Percentiles rank a stretch among this genome's conserved stretches.
These are phyloP conservation scores for Aureobasidium sp. DNA, from an alignment of 2,329 filamentous ascomycete genomes.

Conservation along the genomic window DNA sequence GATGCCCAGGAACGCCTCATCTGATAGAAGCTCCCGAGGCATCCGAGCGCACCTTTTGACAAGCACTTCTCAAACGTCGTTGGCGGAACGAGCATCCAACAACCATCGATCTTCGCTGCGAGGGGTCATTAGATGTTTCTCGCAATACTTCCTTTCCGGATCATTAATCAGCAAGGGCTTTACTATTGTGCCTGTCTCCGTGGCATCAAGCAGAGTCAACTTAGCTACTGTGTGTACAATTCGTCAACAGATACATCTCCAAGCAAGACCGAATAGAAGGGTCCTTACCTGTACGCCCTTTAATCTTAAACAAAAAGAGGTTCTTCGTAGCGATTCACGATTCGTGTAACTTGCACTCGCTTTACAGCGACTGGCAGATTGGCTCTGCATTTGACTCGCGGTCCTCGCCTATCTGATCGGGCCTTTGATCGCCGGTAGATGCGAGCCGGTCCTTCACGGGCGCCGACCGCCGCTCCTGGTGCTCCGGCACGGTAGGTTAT, in stretches of 20 bases:
- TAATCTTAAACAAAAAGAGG: conserved; percentile 7
- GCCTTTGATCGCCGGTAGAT: neutral
- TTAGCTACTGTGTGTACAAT: too few species aligned
- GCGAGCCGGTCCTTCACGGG: neutral
- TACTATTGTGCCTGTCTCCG: neutral
- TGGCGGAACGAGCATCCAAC: neutral
- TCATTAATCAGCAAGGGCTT: neutral
- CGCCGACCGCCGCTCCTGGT: neutral
- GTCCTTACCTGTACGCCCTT: neutral
- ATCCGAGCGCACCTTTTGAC: neutral
- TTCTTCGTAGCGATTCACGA: neutral
- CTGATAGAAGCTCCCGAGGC: neutral
- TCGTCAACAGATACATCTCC: neutral
- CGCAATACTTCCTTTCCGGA: neutral
- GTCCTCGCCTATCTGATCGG: conserved; percentile 3
- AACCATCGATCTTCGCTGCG: neutral
- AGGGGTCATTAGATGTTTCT: neutral
- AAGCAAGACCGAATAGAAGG: neutral
- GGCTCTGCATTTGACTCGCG: neutral
- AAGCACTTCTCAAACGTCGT: conserved; percentile 8
- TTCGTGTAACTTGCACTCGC: neutral
- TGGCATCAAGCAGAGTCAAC: too few species aligned
- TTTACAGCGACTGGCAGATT: neutral
- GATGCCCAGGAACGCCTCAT: conserved; percentile 9
- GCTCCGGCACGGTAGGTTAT: neutral